Evolutionary conservation across 768 basidiomycete genomes (phyloP).

Genomic region (Amanita pseudoporphyria): DNA sequence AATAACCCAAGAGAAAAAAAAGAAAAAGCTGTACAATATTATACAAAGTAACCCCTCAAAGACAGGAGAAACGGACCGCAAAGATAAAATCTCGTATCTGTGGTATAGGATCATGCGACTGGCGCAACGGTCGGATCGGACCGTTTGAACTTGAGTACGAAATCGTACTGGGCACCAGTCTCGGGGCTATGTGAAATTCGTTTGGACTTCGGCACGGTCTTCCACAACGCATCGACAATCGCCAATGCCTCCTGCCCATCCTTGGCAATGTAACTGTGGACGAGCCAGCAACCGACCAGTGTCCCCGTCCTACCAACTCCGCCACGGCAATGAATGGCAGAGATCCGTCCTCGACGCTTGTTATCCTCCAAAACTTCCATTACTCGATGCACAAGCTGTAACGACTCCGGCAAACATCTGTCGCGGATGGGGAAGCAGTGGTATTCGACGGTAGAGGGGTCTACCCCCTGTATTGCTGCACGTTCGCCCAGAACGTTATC

Average conservation of each 20-base stretch:
- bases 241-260: constrained; percentile 56
- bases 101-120: not conserved
- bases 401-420: constrained; percentile 52
- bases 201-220: constrained; percentile 67
- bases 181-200: constrained; percentile 72
- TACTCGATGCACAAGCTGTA: constrained; percentile 48
- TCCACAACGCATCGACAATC: constrained; percentile 63
- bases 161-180: constrained; percentile 72
- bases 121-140: not conserved
- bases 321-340: no score
- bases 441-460: constrained; percentile 51
- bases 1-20: not conserved
- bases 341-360: constrained; percentile 27
- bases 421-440: constrained; percentile 75
- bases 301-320: no score
- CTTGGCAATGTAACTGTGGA: constrained; percentile 48
- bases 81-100: not conserved
- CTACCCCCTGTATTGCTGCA: constrained; percentile 46
- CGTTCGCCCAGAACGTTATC: constrained; percentile 41
- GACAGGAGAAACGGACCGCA: not conserved
- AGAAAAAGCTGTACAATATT: not conserved
- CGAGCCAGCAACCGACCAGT: constrained; percentile 61
- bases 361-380: constrained; percentile 53
- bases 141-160: constrained; percentile 48
- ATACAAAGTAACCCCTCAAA: not conserved